Conservation (phyloP, 2,329 filamentous ascomycete species). For the Apiospora malaysiana region DNA sequence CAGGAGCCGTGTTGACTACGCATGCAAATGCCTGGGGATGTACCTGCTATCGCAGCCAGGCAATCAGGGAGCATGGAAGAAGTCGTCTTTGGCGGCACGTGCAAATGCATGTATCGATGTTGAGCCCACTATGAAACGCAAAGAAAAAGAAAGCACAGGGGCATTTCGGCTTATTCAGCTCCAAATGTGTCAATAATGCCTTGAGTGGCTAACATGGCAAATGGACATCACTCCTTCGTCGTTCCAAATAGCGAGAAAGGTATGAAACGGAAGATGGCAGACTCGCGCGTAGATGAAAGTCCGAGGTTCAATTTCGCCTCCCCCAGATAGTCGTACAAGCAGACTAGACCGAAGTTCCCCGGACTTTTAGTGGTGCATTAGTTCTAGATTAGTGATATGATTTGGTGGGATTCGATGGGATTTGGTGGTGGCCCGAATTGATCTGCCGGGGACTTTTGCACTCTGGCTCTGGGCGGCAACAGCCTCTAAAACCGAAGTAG, state of each 20-base stretch:
- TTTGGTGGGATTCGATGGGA: not conserved
- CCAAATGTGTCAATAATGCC: not conserved
- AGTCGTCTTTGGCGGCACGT: not conserved
- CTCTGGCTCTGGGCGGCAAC: not conserved
- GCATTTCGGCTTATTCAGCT: not conserved
- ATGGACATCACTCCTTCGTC: not conserved
- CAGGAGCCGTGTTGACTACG: not conserved
- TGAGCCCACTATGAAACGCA: not conserved
- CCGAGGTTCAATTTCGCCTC: not conserved
- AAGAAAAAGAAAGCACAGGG: not conserved
- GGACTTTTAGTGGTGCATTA: not conserved
- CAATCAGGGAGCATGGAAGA: not conserved
- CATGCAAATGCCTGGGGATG: not conserved
- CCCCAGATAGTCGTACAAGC: not conserved
- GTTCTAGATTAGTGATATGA: slow-evolving; percentile 1
- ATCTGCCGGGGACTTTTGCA: not conserved
- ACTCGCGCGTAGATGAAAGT: not conserved
- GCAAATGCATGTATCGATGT: not conserved
- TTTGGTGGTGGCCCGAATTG: not conserved
- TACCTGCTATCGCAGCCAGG: not conserved
- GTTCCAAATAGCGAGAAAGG: not conserved
- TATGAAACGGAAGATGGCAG: not conserved
- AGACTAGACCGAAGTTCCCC: not conserved
- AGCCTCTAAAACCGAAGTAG: slow-evolving; percentile 2
- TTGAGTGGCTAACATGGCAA: not conserved